These are phyloP conservation scores for Fusarium illudens DNA, from an alignment of 2,329 filamentous ascomycete species.

Conservation along the genomic window DNA sequence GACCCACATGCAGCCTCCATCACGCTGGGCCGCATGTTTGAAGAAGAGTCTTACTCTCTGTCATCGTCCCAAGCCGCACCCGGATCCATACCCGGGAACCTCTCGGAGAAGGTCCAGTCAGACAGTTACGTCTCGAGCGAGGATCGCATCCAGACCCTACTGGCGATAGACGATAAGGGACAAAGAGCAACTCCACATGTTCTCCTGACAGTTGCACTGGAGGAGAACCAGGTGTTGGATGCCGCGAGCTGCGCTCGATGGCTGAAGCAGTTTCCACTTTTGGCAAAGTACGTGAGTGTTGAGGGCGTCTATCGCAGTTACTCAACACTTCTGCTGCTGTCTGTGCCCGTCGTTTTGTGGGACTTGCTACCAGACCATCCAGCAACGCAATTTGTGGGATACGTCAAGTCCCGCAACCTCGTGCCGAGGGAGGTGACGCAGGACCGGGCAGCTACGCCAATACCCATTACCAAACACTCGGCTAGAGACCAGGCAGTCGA, in stretches of 20 bases:
- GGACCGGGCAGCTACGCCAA: constrained; percentile 29
- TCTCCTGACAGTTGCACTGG: constrained; percentile 38
- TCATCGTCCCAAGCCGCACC: constrained; percentile 35
- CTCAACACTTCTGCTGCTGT: constrained; percentile 38
- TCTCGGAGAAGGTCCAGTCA: constrained; percentile 36
- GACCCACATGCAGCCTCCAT: constrained; percentile 40
- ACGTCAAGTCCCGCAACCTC: constrained; percentile 39
- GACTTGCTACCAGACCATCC: constrained; percentile 38
- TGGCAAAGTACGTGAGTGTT: constrained; percentile 38
- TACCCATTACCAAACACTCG: constrained; percentile 33
- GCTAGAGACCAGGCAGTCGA: constrained; percentile 18
- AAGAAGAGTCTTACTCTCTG: constrained; percentile 31
- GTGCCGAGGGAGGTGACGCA: constrained; percentile 15
- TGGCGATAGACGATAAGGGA: constrained; percentile 33
- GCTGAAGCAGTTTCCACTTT: constrained; percentile 42
- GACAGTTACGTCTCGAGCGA: constrained; percentile 33
- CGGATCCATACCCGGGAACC: constrained; percentile 25
- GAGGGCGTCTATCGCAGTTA: constrained; percentile 40
- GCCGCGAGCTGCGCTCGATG: constrained; percentile 39
- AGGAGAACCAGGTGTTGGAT: constrained; percentile 40
- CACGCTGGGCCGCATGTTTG: constrained; percentile 32
- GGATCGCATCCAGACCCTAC: constrained; percentile 35
- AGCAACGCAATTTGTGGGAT: constrained; percentile 42
- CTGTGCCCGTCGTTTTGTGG: constrained; percentile 41
- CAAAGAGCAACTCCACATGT: constrained; percentile 37